A percentile compares a stretch with the other conserved stretches of the same genome.
Conservation (phyloP, 495 filamentous ascomycete genomes). For the Tuber magnatum region DNA sequence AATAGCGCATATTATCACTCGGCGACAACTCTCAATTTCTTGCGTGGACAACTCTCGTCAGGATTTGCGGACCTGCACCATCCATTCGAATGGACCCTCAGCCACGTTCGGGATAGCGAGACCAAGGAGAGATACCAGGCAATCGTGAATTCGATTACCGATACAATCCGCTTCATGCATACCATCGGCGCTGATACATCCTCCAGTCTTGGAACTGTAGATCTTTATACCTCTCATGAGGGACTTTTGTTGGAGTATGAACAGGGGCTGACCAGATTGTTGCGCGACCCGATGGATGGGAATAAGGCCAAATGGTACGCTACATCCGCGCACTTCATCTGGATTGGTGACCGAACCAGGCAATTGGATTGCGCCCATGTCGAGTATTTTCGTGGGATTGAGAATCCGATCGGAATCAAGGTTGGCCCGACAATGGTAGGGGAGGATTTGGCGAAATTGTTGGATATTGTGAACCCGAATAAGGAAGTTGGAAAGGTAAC, state of each 20-base stretch:
- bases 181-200: slow-evolving; percentile 85
- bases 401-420: slow-evolving; percentile 94
- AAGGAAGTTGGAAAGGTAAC: slow-evolving; percentile 85
- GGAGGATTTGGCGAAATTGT: slow-evolving; percentile 63
- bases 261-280: slow-evolving; percentile 67
- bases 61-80: slow-evolving; percentile 90
- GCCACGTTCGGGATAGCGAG: slow-evolving; percentile 77
- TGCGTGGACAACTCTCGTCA: slow-evolving; percentile 71
- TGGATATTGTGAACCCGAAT: slow-evolving; percentile 75
- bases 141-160: slow-evolving; percentile 78
- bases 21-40: slow-evolving; percentile 83
- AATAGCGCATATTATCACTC: slow-evolving; percentile 86
- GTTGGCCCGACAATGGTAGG: slow-evolving; percentile 76
- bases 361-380: slow-evolving; percentile 88
- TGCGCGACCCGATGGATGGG: slow-evolving; percentile 55
- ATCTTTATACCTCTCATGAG: slow-evolving; percentile 92
- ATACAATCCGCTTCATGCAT: slow-evolving; percentile 89
- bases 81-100: slow-evolving; percentile 88
- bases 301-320: slow-evolving; percentile 55
- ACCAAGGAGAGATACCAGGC: slow-evolving; percentile 76
- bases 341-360: slow-evolving; percentile 94
- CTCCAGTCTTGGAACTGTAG: slow-evolving; percentile 82
- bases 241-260: slow-evolving; percentile 93
- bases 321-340: slow-evolving; percentile 94
- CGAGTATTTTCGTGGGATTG: slow-evolving; percentile 92